Percentiles rank a stretch among this genome's conserved stretches.
Conservation (phyloP, 768 basidiomycete species). For the Hericium rajendrae region DNA sequence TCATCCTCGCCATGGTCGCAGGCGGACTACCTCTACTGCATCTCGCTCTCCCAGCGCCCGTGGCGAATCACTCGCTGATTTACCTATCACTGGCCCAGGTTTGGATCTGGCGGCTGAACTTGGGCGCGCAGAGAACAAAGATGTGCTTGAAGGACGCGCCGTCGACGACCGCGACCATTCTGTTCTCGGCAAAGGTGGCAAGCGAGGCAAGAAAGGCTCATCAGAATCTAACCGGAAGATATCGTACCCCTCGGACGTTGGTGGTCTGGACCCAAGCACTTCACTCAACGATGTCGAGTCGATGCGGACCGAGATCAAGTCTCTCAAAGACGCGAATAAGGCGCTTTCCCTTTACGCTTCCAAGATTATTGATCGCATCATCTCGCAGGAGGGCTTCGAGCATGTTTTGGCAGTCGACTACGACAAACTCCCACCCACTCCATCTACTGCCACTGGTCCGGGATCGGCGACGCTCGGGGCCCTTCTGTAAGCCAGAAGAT, state of each 20-base stretch:
- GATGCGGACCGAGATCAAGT: constrained; percentile 82
- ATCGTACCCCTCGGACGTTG: constrained; percentile 26
- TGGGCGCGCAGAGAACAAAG: constrained; percentile 85
- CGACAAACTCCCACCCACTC: constrained; percentile 45
- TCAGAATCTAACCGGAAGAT: constrained; percentile 22
- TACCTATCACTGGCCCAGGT: constrained; percentile 83
- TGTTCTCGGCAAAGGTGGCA: constrained; percentile 26
- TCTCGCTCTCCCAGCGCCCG: constrained; percentile 40
- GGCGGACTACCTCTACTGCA: constrained; percentile 36
- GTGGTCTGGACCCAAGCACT: constrained; percentile 33
- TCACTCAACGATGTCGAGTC: constrained; percentile 56
- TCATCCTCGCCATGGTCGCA: constrained; percentile 38
- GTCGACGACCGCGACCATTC: constrained; percentile 40
- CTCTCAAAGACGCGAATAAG: constrained; percentile 91
- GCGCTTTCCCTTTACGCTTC: constrained; percentile 91
- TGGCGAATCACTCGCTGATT: constrained; percentile 78
- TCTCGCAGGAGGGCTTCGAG: constrained; percentile 93
- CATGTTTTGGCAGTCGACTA: constrained; percentile 93
- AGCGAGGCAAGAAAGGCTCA: constrained; percentile 29
- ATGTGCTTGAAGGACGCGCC: constrained; percentile 49
- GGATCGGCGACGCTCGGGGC: constrained; percentile 21
- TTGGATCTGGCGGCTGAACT: constrained; percentile 88
- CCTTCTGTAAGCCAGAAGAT: constrained; percentile 39
- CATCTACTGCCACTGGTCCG: constrained; percentile 33
- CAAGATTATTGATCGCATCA: constrained; percentile 97